Percentiles rank a stretch among this genome's conserved stretches.
Evolutionary conservation across 257 asterid genomes (phyloP).

Genomic region (Verbena officinalis): DNA sequence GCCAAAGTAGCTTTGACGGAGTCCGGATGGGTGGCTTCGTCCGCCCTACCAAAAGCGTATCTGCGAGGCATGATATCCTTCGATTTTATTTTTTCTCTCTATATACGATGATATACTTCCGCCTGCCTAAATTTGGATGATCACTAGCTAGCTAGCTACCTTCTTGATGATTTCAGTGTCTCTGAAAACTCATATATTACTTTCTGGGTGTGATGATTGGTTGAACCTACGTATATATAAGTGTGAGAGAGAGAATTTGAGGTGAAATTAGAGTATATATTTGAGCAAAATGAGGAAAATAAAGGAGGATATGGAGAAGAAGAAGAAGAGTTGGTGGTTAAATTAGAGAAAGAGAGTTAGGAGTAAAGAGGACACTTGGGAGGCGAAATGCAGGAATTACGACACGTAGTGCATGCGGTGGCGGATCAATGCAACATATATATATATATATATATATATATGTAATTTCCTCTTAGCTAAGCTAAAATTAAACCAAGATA

Average conservation of each 20-base stretch:
- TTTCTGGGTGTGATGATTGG: neutral
- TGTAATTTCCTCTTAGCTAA: conserved; percentile 2
- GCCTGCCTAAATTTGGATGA: neutral
- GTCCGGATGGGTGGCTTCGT: conserved; percentile 95
- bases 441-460: too few species aligned
- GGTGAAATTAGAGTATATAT: neutral
- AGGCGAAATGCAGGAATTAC: conserved; percentile 52
- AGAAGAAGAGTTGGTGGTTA: conserved; percentile 5
- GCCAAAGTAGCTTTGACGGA: conserved; percentile 80
- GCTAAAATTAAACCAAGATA: too few species aligned
- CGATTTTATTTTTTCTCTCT: neutral
- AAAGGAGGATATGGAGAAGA: neutral
- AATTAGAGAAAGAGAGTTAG: conserved; percentile 30
- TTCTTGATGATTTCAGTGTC: too few species aligned
- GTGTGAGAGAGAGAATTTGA: neutral
- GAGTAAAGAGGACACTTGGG: conserved; percentile 73
- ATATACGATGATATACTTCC: neutral
- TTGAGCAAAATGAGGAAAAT: neutral
- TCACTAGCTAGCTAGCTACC: too few species aligned
- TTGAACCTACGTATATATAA: neutral
- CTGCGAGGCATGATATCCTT: conserved; percentile 56
- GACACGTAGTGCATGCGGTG: conserved; percentile 75
- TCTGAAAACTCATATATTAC: neutral
- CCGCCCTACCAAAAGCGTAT: conserved; percentile 78
- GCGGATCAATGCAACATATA: conserved; percentile 14